Base-by-base conservation (phyloP, 208 protist species). In the Vickermania ingenoplastis region DNA sequence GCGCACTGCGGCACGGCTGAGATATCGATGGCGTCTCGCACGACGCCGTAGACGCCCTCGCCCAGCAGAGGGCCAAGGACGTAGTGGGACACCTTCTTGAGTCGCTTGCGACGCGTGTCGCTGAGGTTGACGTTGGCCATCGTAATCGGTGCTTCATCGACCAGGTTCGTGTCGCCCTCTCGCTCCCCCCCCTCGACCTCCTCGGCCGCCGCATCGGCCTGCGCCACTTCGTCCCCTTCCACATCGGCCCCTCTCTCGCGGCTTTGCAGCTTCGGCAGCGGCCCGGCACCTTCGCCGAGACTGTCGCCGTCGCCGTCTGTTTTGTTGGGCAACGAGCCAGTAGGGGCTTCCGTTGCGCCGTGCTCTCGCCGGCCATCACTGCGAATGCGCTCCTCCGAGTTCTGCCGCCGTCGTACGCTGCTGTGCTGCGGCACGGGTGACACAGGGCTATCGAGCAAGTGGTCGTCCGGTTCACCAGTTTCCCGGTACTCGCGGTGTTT, bases 51-150 rank as follows among this genome's bases (percentile, higher is more conserved):
- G 25, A 67, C 60, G 30, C 87, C 87, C 55, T 94, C 87, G 0
- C 87, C 87, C 7, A 91, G 67, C 21, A 94, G 61, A 1, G 81
- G 71, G 14, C 87, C 87, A 7, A 94, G 68, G 41, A 94, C 78
- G 67, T 94, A 94, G 61, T 74, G 70, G 48, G 75, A 86, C 11
- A 94, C 81, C 56, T 81, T 73, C 67, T 94, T 94, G 29, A 91
- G 73, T 27, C 81, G 81, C 67, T 94, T 94, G 14, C 77, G 71
- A 17, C 84, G 75, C 1, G 82, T 64, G 27, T 77, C 65, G 27
- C 54, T 45, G 11, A 45, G 26, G 22, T 57, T 62, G 22, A 81
- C 75, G 2, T 70, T 65, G 64, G 73, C 60, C 0, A 91, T 63
- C 24, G 83, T 88, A 22, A 91, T 69, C 1, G 59, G 65, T 0